Evolutionary conservation across 2,329 filamentous ascomycete genomes (phyloP).

Genomic region (Aschersonia sp.): DNA sequence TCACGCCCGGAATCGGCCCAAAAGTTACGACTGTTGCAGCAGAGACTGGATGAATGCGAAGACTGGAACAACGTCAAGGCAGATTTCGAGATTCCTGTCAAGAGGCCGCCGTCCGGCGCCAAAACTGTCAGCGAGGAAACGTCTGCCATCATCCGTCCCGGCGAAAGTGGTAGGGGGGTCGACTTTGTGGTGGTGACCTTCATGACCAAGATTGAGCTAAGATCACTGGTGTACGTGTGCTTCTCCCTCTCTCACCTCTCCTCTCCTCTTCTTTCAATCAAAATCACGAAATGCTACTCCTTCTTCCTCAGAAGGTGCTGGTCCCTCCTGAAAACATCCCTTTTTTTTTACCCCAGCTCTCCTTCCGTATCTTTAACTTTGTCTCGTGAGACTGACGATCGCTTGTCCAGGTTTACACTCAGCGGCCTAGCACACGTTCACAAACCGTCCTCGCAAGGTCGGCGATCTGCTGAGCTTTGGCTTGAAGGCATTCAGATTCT

Average conservation of each 20-base stretch:
- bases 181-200: slow-evolving; percentile 48
- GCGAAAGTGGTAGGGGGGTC: slow-evolving; percentile 23
- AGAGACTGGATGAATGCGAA: slow-evolving; percentile 42
- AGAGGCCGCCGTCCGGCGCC: slow-evolving; percentile 29
- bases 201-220: slow-evolving; percentile 44
- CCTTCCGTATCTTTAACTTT: too few species aligned
- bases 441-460: slow-evolving; percentile 18
- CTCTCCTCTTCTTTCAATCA: neutral
- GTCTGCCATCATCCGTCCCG: slow-evolving; percentile 30
- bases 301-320: too few species aligned
- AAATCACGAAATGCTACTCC: too few species aligned
- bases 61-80: slow-evolving; percentile 32
- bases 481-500: slow-evolving; percentile 28
- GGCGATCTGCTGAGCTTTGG: slow-evolving; percentile 24
- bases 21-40: slow-evolving; percentile 50
- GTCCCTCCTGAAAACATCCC: too few species aligned
- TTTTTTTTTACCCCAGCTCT: too few species aligned
- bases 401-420: slow-evolving; percentile 31
- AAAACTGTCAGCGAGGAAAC: slow-evolving; percentile 44
- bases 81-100: slow-evolving; percentile 41
- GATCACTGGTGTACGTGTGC: slow-evolving; percentile 35
- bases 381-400: neutral
- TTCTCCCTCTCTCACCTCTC: neutral
- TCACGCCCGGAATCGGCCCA: slow-evolving; percentile 39
- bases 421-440: slow-evolving; percentile 34